Conservation (phyloP, 83 land plant genomes). For the Thuja plicata region DNA sequence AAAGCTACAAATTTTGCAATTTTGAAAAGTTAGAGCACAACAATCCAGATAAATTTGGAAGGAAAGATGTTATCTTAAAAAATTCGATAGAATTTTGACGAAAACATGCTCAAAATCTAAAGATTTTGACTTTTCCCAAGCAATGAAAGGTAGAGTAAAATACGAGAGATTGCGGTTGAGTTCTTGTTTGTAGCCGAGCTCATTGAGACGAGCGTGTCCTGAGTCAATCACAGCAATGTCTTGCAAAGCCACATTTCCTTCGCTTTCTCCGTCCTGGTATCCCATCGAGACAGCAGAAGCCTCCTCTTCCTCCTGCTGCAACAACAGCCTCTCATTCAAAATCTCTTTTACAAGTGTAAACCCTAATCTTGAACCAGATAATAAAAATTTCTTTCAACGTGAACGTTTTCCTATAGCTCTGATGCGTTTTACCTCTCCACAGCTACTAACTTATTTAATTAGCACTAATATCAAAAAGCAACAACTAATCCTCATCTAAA, state of each 20-base stretch:
- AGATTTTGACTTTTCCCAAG: background rate
- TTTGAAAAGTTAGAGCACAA: background rate
- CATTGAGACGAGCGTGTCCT: constrained; percentile 55
- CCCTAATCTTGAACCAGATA: background rate
- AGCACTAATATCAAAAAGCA: background rate
- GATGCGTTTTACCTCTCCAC: background rate
- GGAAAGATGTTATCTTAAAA: background rate
- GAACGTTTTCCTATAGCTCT: background rate
- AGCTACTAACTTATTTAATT: background rate
- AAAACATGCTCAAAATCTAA: background rate
- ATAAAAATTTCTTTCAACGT: background rate
- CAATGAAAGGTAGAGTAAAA: background rate
- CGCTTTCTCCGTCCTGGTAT: background rate
- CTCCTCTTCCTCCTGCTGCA: background rate
- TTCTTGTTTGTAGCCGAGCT: constrained; percentile 92
- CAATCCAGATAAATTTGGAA: background rate
- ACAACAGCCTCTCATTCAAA: background rate
- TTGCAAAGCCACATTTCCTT: background rate
- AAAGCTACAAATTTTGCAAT: background rate
- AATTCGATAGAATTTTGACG: background rate
- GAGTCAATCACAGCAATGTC: constrained; percentile 32
- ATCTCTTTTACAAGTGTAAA: background rate
- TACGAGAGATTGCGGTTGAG: constrained; percentile 87
- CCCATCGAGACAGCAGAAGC: background rate
- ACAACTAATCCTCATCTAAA: background rate